Conservation (phyloP, 345 rosid genomes). For the Passiflora organensis region DNA sequence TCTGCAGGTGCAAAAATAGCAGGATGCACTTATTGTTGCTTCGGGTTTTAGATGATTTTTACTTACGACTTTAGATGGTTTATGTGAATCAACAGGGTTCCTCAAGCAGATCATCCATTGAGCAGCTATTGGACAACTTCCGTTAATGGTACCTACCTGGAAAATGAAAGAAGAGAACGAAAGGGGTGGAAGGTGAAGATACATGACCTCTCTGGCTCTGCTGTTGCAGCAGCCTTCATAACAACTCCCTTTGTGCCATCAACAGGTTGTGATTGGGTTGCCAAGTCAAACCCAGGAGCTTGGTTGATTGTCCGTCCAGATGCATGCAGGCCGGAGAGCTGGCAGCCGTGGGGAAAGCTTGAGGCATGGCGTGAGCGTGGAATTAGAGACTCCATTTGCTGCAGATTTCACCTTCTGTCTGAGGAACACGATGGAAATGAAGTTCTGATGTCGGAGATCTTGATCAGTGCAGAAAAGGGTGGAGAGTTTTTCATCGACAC, state of each 20-base stretch:
- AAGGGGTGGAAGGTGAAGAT: slow-evolving; percentile 99
- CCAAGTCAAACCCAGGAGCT: slow-evolving; percentile 89
- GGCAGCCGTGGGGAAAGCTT: slow-evolving; percentile 98
- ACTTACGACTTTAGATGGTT: slow-evolving; percentile 24
- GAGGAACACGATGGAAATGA: slow-evolving; percentile 72
- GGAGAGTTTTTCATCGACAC: slow-evolving; percentile 86
- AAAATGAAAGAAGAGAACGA: slow-evolving; percentile 75
- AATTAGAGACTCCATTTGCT: slow-evolving; percentile 75
- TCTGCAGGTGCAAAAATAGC: not conserved
- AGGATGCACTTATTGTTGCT: slow-evolving; percentile 7
- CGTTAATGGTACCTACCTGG: slow-evolving; percentile 44
- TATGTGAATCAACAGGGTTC: slow-evolving; percentile 46
- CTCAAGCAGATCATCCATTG: slow-evolving; percentile 65
- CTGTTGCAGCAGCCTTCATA: slow-evolving; percentile 94
- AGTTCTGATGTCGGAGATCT: slow-evolving; percentile 78
- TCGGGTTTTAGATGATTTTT: slow-evolving; percentile 14
- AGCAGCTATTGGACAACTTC: slow-evolving; percentile 57
- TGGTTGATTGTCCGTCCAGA: slow-evolving; percentile 93
- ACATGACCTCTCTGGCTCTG: slow-evolving; percentile 94
- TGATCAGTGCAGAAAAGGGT: slow-evolving; percentile 80
- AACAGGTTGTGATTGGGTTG: slow-evolving; percentile 97
- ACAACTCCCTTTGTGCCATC: slow-evolving; percentile 98
- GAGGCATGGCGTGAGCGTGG: slow-evolving; percentile 98
- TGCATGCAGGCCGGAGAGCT: slow-evolving; percentile 70
- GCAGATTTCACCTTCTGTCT: slow-evolving; percentile 76